A percentile compares a stretch with the other conserved stretches of the same genome.
These are phyloP conservation scores for Lepidium aucheri DNA, from an alignment of 345 rosid species.

Conservation along the genomic window DNA sequence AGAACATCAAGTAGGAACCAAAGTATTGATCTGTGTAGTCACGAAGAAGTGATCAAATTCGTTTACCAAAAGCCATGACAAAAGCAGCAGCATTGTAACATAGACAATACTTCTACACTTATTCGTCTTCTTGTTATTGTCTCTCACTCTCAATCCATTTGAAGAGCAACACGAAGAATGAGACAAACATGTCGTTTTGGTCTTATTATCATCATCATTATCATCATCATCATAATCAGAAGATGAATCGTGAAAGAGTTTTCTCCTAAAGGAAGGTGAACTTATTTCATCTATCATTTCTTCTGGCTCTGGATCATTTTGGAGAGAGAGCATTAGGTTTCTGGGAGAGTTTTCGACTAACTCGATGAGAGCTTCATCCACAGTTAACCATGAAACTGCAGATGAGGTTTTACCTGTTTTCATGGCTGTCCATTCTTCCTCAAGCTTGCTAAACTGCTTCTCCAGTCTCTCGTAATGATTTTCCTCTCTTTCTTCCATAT, in stretches of 20 bases:
- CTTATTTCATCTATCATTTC: background rate
- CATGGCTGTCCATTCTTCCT: constrained; percentile 38
- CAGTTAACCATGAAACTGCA: constrained; percentile 24
- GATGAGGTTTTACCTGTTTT: constrained; percentile 23
- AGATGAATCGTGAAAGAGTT: constrained; percentile 7
- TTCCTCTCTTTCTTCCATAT: constrained; percentile 18
- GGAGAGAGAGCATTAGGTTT: constrained; percentile 44
- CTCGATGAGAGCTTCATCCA: constrained; percentile 9
- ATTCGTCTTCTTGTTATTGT: background rate
- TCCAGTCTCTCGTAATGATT: constrained; percentile 18
- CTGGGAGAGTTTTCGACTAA: constrained; percentile 38
- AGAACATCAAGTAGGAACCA: constrained; percentile 17
- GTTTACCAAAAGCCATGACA: background rate
- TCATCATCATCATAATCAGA: background rate
- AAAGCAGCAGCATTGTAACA: background rate
- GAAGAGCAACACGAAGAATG: constrained; percentile 16
- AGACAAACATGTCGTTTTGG: background rate
- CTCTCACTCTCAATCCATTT: background rate
- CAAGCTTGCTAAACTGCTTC: constrained; percentile 18
- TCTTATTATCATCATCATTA: background rate
- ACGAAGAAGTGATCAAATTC: background rate
- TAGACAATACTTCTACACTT: background rate
- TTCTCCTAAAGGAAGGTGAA: constrained; percentile 13
- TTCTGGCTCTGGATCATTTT: constrained; percentile 12
- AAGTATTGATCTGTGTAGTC: background rate